Evolutionary conservation across 2,329 filamentous ascomycete genomes (phyloP).

Genomic region (Orbilia javanica): DNA sequence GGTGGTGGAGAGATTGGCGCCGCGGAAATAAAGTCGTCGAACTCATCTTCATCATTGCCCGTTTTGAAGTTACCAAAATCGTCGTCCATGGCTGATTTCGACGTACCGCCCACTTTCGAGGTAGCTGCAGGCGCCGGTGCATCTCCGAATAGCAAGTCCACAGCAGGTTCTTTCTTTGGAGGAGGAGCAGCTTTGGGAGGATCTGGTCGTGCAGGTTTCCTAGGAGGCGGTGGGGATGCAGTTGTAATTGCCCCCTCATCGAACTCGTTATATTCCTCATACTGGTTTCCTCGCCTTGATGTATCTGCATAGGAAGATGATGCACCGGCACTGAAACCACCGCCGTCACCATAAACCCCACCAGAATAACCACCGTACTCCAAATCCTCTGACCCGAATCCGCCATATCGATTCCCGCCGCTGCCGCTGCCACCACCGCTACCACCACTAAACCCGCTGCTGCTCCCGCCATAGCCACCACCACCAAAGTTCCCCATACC

Average conservation of each 20-base stretch:
- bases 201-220: constrained; percentile 64
- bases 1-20: constrained; percentile 69
- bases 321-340: constrained; percentile 85
- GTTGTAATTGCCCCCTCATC: constrained; percentile 77
- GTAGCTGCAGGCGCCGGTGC: constrained; percentile 71
- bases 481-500: constrained; percentile 72
- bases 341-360: constrained; percentile 93
- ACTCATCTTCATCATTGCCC: constrained; percentile 85
- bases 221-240: constrained; percentile 63
- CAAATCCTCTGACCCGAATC: constrained; percentile 84
- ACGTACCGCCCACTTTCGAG: constrained; percentile 66
- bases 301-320: constrained; percentile 39
- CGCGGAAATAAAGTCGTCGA: constrained; percentile 97
- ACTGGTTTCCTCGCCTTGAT: constrained; percentile 73
- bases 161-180: constrained; percentile 80
- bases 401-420: constrained; percentile 78
- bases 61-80: constrained; percentile 66
- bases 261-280: constrained; percentile 97
- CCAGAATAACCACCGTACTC: constrained; percentile 77
- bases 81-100: constrained; percentile 66
- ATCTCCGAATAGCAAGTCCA: constrained; percentile 90
- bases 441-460: constrained; percentile 64
- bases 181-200: constrained; percentile 60
- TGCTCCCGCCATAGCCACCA: constrained; percentile 64
- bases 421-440: constrained; percentile 64